phyloP scores from a whole-genome alignment of 108 stramenopile species.

The Pseudonitzschia multiseries region DNA sequence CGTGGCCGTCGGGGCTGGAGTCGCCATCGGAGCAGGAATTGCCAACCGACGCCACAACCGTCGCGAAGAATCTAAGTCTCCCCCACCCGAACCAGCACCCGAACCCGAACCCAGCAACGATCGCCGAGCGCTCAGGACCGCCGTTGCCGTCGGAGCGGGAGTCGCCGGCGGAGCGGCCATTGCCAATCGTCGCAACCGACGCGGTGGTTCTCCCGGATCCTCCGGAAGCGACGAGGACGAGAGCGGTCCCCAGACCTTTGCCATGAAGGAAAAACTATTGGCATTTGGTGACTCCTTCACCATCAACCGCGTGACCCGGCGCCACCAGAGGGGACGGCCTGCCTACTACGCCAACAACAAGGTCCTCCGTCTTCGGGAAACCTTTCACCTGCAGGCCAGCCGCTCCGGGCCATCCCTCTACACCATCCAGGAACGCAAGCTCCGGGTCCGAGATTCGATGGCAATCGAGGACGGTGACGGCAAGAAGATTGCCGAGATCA shows the following conservation, averaged over 20 bases:
- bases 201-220: not conserved
- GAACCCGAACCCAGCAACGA: no score
- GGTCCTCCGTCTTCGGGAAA: slow-evolving; percentile 2
- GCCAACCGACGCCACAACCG: not conserved
- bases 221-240: not conserved
- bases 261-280: slow-evolving; percentile 5
- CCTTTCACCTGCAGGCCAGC: not conserved
- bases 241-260: not conserved
- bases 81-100: no score
- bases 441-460: slow-evolving; percentile 11
- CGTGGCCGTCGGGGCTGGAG: not conserved
- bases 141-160: not conserved
- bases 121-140: not conserved
- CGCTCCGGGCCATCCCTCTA: not conserved
- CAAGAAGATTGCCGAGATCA: slow-evolving; percentile 6
- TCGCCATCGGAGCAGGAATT: not conserved
- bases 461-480: slow-evolving; percentile 12
- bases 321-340: not conserved
- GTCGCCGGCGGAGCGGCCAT: not conserved
- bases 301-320: slow-evolving; percentile 8
- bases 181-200: not conserved
- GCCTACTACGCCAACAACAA: slow-evolving; percentile 15
- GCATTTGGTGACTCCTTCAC: slow-evolving; percentile 5
- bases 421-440: slow-evolving; percentile 2
- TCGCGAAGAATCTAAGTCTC: no score